These are phyloP conservation scores for Colletotrichum sp. DNA, from an alignment of 2,329 filamentous ascomycete species.

Conservation along the genomic window DNA sequence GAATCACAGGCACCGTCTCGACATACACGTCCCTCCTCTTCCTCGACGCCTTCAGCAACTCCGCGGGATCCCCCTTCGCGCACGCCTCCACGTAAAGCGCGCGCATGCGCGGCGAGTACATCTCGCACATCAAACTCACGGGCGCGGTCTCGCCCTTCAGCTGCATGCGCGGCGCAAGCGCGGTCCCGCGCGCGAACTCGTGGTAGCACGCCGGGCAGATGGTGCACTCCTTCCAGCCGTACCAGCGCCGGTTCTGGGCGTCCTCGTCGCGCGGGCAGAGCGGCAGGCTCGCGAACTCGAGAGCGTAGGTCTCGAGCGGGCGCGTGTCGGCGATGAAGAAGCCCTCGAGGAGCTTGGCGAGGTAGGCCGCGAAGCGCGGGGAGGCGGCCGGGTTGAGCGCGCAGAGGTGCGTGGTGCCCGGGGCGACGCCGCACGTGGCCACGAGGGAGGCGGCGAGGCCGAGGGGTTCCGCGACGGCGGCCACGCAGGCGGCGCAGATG, in stretches of 20 bases:
- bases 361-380: conserved; percentile 26
- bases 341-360: conserved; percentile 28
- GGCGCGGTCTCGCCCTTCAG: conserved; percentile 26
- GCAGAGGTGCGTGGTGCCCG: conserved; percentile 30
- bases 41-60: conserved; percentile 29
- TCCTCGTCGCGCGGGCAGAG: conserved; percentile 30
- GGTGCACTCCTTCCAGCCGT: conserved; percentile 39
- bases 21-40: conserved; percentile 34
- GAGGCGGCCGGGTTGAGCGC: conserved; percentile 37
- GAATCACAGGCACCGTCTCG: conserved; percentile 33
- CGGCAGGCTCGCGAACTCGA: conserved; percentile 32
- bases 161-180: conserved; percentile 32
- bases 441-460: conserved; percentile 34
- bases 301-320: conserved; percentile 31
- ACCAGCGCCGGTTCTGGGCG: conserved; percentile 30
- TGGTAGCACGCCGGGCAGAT: conserved; percentile 42
- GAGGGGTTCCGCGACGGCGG: conserved; percentile 33
- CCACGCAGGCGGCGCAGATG: conserved; percentile 41
- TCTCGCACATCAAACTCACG: conserved; percentile 36
- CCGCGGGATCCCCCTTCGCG: conserved; percentile 22
- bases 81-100: conserved; percentile 35
- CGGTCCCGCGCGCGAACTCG: conserved; percentile 33
- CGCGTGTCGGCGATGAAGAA: conserved; percentile 30
- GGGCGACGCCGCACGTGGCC: conserved; percentile 20
- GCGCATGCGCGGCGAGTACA: conserved; percentile 43